Evolutionary conservation across 208 protist genomes (phyloP).

Genomic region (Crithidia bombi): DNA sequence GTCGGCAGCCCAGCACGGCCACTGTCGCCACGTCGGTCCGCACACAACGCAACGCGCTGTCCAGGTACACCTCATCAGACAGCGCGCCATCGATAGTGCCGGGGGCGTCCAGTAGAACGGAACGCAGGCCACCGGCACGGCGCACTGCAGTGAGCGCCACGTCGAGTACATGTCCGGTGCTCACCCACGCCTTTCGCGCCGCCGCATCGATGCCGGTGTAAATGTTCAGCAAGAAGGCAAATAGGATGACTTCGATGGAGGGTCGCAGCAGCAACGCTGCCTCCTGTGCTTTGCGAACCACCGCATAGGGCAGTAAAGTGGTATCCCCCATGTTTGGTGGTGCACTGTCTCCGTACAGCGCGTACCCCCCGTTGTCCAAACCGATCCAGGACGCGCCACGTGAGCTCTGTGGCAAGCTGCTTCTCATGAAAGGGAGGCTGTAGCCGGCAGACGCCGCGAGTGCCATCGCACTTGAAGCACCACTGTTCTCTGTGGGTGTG

Average conservation of each 20-base stretch:
- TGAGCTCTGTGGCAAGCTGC: background rate
- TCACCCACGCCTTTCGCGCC: slow-evolving; percentile 46
- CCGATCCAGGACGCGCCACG: background rate
- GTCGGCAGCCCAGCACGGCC: slow-evolving; percentile 66
- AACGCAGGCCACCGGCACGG: slow-evolving; percentile 43
- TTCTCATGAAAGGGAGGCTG: background rate
- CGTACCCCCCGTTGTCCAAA: no score
- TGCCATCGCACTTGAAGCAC: slow-evolving; percentile 14
- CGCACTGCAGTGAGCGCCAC: slow-evolving; percentile 39
- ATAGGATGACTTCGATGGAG: slow-evolving; percentile 54
- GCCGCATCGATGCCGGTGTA: slow-evolving; percentile 27
- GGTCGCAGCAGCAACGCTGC: slow-evolving; percentile 48
- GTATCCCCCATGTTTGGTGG: background rate
- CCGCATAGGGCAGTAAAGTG: slow-evolving; percentile 38
- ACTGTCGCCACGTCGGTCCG: slow-evolving; percentile 60
- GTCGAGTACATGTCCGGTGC: slow-evolving; percentile 24
- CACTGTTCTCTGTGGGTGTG: slow-evolving; percentile 12
- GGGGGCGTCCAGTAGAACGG: slow-evolving; percentile 65
- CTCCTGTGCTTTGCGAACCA: slow-evolving; percentile 36
- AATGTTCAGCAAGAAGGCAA: slow-evolving; percentile 59
- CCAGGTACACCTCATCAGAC: slow-evolving; percentile 84
- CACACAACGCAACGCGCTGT: slow-evolving; percentile 46
- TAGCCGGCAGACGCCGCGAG: slow-evolving; percentile 15
- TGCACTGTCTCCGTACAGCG: background rate
- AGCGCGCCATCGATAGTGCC: slow-evolving; percentile 62